Percentiles rank a stretch among this genome's conserved stretches.
These are phyloP conservation scores for Parachlorella kessleri DNA, from an alignment of 139 green algal species.

Conservation along the genomic window DNA sequence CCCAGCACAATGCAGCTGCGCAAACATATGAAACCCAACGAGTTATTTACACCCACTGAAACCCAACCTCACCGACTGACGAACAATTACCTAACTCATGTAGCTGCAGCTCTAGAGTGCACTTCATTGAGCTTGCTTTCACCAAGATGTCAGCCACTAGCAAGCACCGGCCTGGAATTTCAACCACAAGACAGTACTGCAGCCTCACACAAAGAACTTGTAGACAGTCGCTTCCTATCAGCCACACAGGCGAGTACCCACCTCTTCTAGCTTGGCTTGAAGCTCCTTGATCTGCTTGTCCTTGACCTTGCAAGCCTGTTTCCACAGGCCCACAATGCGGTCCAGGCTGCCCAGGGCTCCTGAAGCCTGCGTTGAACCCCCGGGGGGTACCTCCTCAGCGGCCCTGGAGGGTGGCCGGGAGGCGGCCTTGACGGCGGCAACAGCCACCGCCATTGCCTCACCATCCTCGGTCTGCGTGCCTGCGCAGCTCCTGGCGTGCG, in stretches of 20 bases:
- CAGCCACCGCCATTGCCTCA: too few species aligned
- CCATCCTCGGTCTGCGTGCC: background rate
- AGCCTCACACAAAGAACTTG: too few species aligned
- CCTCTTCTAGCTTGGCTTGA: background rate
- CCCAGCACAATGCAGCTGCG: too few species aligned
- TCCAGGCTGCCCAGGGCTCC: conserved; percentile 21
- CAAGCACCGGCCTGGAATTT: too few species aligned
- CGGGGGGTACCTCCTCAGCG: too few species aligned
- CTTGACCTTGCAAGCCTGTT: conserved; percentile 15
- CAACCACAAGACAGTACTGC: too few species aligned
- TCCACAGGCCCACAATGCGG: conserved; percentile 27
- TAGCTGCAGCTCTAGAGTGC: too few species aligned
- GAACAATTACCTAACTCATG: too few species aligned
- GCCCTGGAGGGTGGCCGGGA: background rate
- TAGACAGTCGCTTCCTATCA: background rate
- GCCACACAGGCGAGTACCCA: background rate
- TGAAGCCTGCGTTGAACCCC: background rate
- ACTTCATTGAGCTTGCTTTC: too few species aligned
- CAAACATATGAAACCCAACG: background rate
- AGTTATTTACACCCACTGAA: background rate
- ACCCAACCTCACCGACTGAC: background rate
- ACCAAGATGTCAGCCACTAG: too few species aligned
- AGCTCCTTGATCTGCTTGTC: conserved; percentile 10
- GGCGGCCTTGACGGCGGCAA: too few species aligned
- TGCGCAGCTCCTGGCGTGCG: background rate